Base-by-base conservation (phyloP, 2,329 filamentous ascomycete species). In the Aotearoamyces nothofagi region DNA sequence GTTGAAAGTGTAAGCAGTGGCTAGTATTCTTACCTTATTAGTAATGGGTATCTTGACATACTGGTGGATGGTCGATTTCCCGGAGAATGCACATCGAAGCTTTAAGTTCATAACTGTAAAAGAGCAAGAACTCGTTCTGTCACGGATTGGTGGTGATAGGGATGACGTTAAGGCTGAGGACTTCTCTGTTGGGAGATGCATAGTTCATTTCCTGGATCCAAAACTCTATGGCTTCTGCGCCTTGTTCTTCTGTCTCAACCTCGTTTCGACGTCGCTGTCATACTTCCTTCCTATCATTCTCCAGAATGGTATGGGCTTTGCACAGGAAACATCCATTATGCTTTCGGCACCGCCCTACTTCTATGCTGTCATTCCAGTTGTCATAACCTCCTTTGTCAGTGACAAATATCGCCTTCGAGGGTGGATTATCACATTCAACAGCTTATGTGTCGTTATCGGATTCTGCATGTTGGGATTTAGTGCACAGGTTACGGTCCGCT, bases 201-300 rank as follows among this genome's bases (percentile, higher is more conserved):
- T 68, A 5, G 32, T 52, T 5, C 56, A 59, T 14, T 64, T 61
- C 2, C 33, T 43, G 2, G 65, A 75, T 53, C 63, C 55, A 54
- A 69, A 67, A 47, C 56, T 76, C 32, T 78, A 74, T 66, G 60
- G 54, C 0, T 78, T 73, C 39, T 69, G 61, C 36, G 42, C 73
- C 38, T 59, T 75, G 40, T 67, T 69, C 47, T 74, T 76, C 57
- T 70, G 68, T 51, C 65, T 69, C 3, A 84, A 80, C 2, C 78
- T 78, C 8, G 66, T 82, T 26, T 66, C 66, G 2, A 90, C 90
- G 46, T 71, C 78, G 0, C 61, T 92, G 4, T 77, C 78, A 1
- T 90, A 80, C 52, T 87, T 87, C 44, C 53, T 87, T 5, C 81
- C 82, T 7, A 71, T 86, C 44, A 80, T 92, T 41, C 66, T 92